Evolutionary conservation across 805 yeast species (phyloP).

Genomic region (Saturnispora serradocipensis): DNA sequence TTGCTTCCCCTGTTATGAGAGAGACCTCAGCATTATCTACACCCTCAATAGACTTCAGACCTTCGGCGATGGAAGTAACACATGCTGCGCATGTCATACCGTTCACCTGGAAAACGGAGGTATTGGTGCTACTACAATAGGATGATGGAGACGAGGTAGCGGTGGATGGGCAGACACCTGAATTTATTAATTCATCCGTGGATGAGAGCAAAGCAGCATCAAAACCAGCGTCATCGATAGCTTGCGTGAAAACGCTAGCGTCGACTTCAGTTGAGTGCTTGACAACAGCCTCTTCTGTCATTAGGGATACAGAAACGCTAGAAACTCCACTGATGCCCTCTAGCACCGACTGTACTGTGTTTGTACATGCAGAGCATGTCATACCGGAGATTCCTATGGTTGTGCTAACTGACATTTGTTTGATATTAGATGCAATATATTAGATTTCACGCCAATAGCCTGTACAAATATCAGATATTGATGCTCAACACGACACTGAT

Average conservation of each 20-base stretch:
- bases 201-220: conserved; percentile 23
- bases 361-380: conserved; percentile 62
- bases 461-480: neutral
- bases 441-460: neutral
- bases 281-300: conserved; percentile 61
- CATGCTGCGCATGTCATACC: conserved; percentile 97
- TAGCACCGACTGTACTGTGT: conserved; percentile 41
- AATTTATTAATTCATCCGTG: neutral
- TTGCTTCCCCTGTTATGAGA: conserved; percentile 66
- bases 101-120: conserved; percentile 25
- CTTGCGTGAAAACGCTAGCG: conserved; percentile 28
- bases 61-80: conserved; percentile 49
- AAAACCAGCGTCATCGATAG: conserved; percentile 41
- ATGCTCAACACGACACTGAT: neutral
- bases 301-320: conserved; percentile 50
- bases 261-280: conserved; percentile 32
- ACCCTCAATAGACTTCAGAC: conserved; percentile 16
- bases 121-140: neutral
- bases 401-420: neutral
- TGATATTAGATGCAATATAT: neutral
- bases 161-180: neutral
- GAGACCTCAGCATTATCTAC: conserved; percentile 48
- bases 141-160: neutral
- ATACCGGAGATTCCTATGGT: conserved; percentile 52
- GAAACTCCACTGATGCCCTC: conserved; percentile 25